Evolutionary conservation across 208 protist species (phyloP), one percentile per base, ranked within the genome.

Genomic region (Trypanosoma avium): DNA sequence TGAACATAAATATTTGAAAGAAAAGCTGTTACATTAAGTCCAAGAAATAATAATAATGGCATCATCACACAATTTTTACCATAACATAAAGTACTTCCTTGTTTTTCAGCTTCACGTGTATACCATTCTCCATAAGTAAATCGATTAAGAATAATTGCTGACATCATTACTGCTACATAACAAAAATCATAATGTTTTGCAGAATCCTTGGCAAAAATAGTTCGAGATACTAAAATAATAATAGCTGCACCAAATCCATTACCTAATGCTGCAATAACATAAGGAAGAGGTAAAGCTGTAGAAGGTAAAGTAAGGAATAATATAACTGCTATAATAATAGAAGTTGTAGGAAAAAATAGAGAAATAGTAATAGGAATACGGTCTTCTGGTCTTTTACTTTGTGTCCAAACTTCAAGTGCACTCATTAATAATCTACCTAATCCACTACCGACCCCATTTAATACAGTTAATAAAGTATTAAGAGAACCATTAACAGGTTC

Each of bases 131-230:
- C 87, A 47, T 88, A 94, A 0, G 86, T 47, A 22, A 84, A 59
- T 45, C 84, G 73, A 61, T 93, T 93, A 1, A 90, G 33, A 15
- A 88, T 10, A 30, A 93, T 61, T 7, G 77, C 75, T 7, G 77
- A 43, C 1, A 63, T 33, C 3, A 90, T 70, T 10, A 65, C 71
- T 0, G 67, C 55, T 29, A 93, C 26, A 17, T 78, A 90, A 24
- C 68, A 77, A 47, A 81, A 90, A 63, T 88, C 86, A 56, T 93
- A 93, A 57, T 93, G 87, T 33, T 84, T 88, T 9, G 79, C 87
- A 5, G 81, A 58, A 36, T 91, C 84, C 58, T 84, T 89, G 1
- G 77, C 71, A 61, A 86, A 93, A 17, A 93, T 43, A 12, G 76
- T 84, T 8, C 84, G 87, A 40, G 82, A 79, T 24, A 88, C 77